phyloP scores from a whole-genome alignment of 2,329 filamentous ascomycete genomes.

The Penicillium oxalicum region DNA sequence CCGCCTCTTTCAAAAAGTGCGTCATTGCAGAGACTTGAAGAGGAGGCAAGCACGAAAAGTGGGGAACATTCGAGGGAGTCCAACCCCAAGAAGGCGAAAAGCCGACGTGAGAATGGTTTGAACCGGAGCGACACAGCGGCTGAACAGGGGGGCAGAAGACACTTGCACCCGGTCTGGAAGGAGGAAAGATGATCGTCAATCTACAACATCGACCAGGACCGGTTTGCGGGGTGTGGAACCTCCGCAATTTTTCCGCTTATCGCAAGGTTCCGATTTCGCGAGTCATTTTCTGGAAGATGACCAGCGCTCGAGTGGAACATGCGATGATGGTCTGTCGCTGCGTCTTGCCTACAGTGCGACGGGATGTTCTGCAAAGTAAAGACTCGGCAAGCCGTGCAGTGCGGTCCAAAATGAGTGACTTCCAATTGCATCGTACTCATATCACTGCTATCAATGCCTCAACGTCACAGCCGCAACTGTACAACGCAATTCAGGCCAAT shows the following conservation, averaged over 20 bases:
- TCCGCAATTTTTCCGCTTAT: conserved; percentile 20
- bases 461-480: no score
- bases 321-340: no score
- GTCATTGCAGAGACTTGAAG: conserved; percentile 11
- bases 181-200: conserved; percentile 14
- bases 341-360: no score
- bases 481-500: no score
- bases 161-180: conserved; percentile 6
- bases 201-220: not conserved
- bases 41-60: not conserved
- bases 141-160: conserved; percentile 7
- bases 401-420: no score
- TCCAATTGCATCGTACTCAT: no score
- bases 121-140: conserved; percentile 1
- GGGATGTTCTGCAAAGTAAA: no score
- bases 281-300: no score
- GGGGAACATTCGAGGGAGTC: not conserved
- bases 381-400: no score
- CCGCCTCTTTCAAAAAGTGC: not conserved
- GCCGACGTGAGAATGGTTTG: not conserved
- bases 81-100: no score
- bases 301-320: no score
- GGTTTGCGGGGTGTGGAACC: conserved; percentile 8
- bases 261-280: conserved; percentile 6
- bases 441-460: no score